These are phyloP conservation scores for Nasturtium officinale DNA, from an alignment of 345 rosid species.

Conservation along the genomic window DNA sequence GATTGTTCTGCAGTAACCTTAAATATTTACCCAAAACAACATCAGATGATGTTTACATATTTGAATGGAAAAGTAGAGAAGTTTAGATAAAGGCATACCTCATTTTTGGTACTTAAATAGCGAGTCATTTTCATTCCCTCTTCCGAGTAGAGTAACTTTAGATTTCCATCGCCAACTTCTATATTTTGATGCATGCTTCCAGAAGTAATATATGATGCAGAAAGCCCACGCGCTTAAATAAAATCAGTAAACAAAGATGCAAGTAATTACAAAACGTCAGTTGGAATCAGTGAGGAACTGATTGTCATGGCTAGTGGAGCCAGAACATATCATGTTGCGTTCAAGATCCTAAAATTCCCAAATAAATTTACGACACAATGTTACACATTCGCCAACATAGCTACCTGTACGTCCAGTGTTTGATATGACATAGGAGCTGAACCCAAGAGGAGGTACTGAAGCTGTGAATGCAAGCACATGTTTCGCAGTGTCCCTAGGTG, in stretches of 20 bases:
- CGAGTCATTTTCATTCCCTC: constrained; percentile 61
- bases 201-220: constrained; percentile 53
- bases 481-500: constrained; percentile 53
- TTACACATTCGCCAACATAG: constrained; percentile 26
- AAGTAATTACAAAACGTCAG: constrained; percentile 16
- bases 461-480: constrained; percentile 85
- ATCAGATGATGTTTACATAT: constrained; percentile 27
- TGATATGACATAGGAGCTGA: constrained; percentile 73
- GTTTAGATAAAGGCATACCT: constrained; percentile 47
- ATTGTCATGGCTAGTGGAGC: constrained; percentile 8
- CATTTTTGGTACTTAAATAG: constrained; percentile 55
- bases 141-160: constrained; percentile 64
- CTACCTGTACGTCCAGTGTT: constrained; percentile 66
- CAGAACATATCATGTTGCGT: constrained; percentile 14
- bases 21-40: constrained; percentile 47
- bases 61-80: constrained; percentile 12
- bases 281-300: constrained; percentile 21
- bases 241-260: constrained; percentile 21
- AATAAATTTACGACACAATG: not conserved
- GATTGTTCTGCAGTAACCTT: constrained; percentile 61
- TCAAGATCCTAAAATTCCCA: constrained; percentile 21
- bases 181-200: constrained; percentile 48
- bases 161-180: constrained; percentile 81
- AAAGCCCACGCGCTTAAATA: constrained; percentile 51
- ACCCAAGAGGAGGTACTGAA: constrained; percentile 90